Percentiles rank a stretch among this genome's conserved stretches.
These are phyloP conservation scores for Violaceomyces palustris DNA, from an alignment of 1,284 basidiomycete species.

Conservation along the genomic window DNA sequence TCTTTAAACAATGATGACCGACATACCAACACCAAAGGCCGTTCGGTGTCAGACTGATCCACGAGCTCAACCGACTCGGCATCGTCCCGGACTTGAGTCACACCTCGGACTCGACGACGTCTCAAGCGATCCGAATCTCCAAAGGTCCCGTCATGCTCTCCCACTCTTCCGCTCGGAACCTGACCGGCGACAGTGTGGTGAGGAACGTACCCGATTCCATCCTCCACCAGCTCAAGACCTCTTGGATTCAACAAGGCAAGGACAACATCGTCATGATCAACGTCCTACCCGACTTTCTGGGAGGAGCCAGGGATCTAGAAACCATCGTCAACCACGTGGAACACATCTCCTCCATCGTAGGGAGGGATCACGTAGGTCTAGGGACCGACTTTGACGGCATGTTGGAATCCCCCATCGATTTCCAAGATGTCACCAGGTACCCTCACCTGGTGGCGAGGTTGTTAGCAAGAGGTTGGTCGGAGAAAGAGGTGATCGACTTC, in stretches of 20 bases:
- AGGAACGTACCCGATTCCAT: conserved; percentile 23
- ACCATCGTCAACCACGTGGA: conserved; percentile 17
- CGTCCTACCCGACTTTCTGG: conserved; percentile 25
- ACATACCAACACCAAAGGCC: no score
- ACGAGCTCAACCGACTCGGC: conserved; percentile 22
- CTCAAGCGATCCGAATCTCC: conserved; percentile 16
- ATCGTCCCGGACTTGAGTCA: conserved; percentile 31
- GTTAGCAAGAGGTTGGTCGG: conserved; percentile 16
- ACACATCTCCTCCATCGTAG: conserved; percentile 13
- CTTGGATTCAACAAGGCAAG: conserved; percentile 1
- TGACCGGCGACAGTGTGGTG: conserved; percentile 9
- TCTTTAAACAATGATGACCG: no score
- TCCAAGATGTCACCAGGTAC: conserved; percentile 23
- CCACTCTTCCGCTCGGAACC: conserved; percentile 12
- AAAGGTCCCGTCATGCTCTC: conserved; percentile 25
- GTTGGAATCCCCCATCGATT: conserved; percentile 6
- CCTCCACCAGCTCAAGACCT: conserved; percentile 6
- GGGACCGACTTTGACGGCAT: conserved; percentile 35
- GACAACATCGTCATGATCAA: conserved; percentile 31
- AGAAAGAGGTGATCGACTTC: conserved; percentile 15
- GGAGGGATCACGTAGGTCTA: conserved; percentile 16
- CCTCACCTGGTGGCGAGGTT: conserved; percentile 16
- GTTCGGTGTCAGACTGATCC: conserved; percentile 10
- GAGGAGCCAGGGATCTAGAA: conserved; percentile 16
- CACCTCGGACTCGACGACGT: conserved; percentile 20